phyloP scores from a whole-genome alignment of 306 rosid genomes.

The Quercus mongolica region DNA sequence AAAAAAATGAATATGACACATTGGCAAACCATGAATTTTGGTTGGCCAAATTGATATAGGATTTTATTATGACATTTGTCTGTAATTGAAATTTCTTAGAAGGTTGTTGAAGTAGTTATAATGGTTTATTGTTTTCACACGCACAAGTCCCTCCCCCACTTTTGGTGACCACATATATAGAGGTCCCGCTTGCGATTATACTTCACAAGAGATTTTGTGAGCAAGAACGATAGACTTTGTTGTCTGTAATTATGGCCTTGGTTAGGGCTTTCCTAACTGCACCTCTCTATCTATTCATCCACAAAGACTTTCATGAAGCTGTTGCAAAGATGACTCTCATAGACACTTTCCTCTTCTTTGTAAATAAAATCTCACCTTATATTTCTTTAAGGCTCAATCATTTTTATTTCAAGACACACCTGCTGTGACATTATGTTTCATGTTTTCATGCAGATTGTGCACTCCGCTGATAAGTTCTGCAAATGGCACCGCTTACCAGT shows the following conservation, averaged over 20 bases:
- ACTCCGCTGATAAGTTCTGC: conserved; percentile 48
- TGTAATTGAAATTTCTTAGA: too few relatives aligned
- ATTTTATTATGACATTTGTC: too few relatives aligned
- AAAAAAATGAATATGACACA: too few relatives aligned
- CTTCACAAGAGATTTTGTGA: too few relatives aligned
- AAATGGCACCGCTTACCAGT: conserved; percentile 55
- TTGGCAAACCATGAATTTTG: too few relatives aligned
- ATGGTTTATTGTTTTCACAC: too few relatives aligned
- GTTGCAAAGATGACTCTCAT: conserved; percentile 39
- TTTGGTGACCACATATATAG: too few relatives aligned
- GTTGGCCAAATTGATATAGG: too few relatives aligned
- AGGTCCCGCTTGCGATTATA: too few relatives aligned
- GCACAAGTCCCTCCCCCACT: too few relatives aligned
- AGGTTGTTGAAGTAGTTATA: too few relatives aligned
- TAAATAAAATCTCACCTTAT: not conserved
- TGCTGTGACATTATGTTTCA: not conserved
- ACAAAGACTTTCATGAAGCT: conserved; percentile 41
- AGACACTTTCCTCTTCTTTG: conserved; percentile 37
- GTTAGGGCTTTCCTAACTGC: not conserved
- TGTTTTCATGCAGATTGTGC: conserved; percentile 37
- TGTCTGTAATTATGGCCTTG: not conserved
- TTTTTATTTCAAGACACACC: not conserved
- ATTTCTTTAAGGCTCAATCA: not conserved
- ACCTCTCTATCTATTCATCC: conserved; percentile 17
- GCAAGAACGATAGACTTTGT: not conserved